Percentiles rank a stretch among this genome's conserved stretches.
phyloP scores from a whole-genome alignment of 164 flowering plant species.

The Piper betle region DNA sequence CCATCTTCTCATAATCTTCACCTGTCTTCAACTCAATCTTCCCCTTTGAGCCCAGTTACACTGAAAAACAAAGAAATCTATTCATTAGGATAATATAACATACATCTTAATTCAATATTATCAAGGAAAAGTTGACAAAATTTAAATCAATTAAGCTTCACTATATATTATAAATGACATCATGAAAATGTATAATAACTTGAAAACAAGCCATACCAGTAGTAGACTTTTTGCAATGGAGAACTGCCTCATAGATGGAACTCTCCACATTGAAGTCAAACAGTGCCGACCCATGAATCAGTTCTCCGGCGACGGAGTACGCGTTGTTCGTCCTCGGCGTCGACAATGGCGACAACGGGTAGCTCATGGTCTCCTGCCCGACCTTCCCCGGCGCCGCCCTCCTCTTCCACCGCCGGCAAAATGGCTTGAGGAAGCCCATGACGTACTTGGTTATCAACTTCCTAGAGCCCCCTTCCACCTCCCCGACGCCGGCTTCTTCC shows the following conservation, averaged over 20 bases:
- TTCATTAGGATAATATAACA: too few species aligned
- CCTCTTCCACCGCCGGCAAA: constrained; percentile 3
- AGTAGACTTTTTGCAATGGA: constrained; percentile 60
- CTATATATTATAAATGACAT: too few species aligned
- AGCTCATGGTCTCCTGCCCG: not conserved
- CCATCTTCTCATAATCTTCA: too few species aligned
- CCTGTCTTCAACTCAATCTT: too few species aligned
- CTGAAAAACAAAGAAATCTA: too few species aligned
- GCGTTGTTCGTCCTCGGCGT: constrained; percentile 15
- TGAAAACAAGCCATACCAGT: constrained; percentile 10
- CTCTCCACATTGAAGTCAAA: constrained; percentile 21
- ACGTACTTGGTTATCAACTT: constrained; percentile 14
- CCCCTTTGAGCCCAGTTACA: too few species aligned
- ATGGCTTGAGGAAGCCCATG: constrained; percentile 16
- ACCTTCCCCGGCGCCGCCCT: not conserved
- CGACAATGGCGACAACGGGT: not conserved
- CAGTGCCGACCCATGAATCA: constrained; percentile 4
- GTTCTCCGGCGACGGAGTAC: constrained; percentile 7
- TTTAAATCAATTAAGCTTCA: too few species aligned
- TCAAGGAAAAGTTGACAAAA: too few species aligned
- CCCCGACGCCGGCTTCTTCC: not conserved
- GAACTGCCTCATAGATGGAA: constrained; percentile 54
- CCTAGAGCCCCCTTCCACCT: constrained; percentile 17
- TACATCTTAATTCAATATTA: too few species aligned
- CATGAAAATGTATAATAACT: not conserved